Conservation (phyloP, 768 basidiomycete genomes). For the Leccinum disarticulatum region DNA sequence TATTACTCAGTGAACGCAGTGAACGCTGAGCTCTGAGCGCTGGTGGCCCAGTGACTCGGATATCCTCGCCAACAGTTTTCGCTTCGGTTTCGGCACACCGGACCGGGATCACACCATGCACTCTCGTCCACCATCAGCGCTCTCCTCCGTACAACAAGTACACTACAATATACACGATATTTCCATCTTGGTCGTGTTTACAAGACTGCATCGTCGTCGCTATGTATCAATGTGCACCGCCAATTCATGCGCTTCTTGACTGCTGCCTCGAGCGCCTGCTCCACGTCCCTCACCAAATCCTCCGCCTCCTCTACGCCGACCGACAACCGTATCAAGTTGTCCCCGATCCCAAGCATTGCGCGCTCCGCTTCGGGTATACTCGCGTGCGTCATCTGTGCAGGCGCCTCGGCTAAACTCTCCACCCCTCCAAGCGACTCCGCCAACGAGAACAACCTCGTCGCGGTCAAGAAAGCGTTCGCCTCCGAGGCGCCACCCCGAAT, state of each 20-base stretch:
- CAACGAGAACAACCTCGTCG: slow-evolving; percentile 67
- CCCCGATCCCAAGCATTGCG: slow-evolving; percentile 70
- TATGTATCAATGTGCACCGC: not conserved
- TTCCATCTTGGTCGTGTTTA: not conserved
- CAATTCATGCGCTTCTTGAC: slow-evolving; percentile 11
- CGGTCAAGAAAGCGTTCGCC: slow-evolving; percentile 67
- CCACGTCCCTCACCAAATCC: slow-evolving; percentile 57
- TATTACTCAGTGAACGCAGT: too few relatives aligned
- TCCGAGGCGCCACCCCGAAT: slow-evolving; percentile 49
- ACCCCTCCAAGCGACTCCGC: slow-evolving; percentile 93
- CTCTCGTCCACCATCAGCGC: not conserved
- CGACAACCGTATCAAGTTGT: slow-evolving; percentile 75
- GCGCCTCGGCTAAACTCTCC: slow-evolving; percentile 87
- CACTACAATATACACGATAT: not conserved
- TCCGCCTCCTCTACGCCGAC: slow-evolving; percentile 88
- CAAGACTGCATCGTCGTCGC: not conserved
- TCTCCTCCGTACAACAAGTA: not conserved
- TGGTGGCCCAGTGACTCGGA: too few relatives aligned
- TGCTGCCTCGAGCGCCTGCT: slow-evolving; percentile 28
- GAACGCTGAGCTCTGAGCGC: too few relatives aligned
- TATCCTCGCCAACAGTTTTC: not conserved
- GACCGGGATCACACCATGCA: not conserved
- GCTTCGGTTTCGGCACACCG: not conserved
- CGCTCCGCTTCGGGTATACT: slow-evolving; percentile 70
- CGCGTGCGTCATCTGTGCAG: slow-evolving; percentile 87